A percentile compares a stretch with the other conserved stretches of the same genome.
Evolutionary conservation across 306 rosid genomes (phyloP).

Genomic region (Oxytropis ochrocephala): DNA sequence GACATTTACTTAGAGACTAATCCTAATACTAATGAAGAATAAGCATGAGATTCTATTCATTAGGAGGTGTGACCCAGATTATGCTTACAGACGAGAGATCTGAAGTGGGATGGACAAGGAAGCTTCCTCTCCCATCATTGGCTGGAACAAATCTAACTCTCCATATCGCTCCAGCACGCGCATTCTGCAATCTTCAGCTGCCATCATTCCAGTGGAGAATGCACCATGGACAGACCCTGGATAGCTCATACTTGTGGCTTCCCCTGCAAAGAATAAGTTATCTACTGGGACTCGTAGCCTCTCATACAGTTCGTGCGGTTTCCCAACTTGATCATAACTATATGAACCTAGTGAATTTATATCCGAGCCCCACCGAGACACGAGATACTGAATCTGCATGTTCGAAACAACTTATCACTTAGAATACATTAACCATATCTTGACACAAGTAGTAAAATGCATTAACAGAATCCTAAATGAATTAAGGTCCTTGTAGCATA

Average conservation of each 20-base stretch:
- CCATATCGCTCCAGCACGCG: constrained; percentile 94
- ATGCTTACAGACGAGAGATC: constrained; percentile 72
- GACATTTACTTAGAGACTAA: background rate
- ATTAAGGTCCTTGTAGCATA: background rate
- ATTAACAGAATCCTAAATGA: no score
- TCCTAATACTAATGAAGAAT: background rate
- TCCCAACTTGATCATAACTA: constrained; percentile 86
- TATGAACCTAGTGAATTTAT: constrained; percentile 80
- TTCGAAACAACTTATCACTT: background rate
- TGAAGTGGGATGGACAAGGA: constrained; percentile 51
- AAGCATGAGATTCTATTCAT: background rate
- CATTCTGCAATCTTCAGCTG: constrained; percentile 98
- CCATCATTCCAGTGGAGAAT: constrained; percentile 82
- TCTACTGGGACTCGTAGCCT: constrained; percentile 89
- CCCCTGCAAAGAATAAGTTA: constrained; percentile 96
- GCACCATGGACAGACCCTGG: constrained; percentile 99
- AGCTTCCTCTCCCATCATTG: constrained; percentile 77
- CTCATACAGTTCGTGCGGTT: constrained; percentile 85
- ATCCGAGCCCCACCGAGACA: constrained; percentile 91
- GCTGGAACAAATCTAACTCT: constrained; percentile 74
- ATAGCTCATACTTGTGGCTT: constrained; percentile 80
- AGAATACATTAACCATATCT: background rate
- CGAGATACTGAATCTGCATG: constrained; percentile 80
- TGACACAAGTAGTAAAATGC: background rate
- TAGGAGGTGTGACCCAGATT: constrained; percentile 5